Conservation (phyloP, 73 alveolate species). For the Tetrahymena malaccensis region DNA sequence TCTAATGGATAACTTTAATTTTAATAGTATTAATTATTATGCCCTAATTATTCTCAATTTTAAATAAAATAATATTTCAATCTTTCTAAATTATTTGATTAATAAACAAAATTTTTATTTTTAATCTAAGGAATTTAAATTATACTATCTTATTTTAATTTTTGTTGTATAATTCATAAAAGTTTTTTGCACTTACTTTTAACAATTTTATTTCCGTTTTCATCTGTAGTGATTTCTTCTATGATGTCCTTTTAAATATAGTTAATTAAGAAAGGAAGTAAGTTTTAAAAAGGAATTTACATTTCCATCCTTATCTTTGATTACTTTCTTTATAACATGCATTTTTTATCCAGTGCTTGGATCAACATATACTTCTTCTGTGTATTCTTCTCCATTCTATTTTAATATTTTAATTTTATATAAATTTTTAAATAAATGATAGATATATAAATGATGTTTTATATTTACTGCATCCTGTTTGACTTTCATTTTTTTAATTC, state of each 20-base stretch:
- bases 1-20: too few species aligned
- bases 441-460: too few species aligned
- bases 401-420: too few species aligned
- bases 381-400: background rate
- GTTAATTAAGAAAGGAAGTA: background rate
- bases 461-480: background rate
- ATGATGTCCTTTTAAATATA: background rate
- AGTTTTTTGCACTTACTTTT: background rate
- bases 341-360: background rate
- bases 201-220: constrained; percentile 22
- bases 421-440: background rate
- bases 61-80: too few species aligned
- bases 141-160: too few species aligned
- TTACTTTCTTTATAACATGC: background rate
- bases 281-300: background rate
- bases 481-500: constrained; percentile 39
- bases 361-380: background rate
- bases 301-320: background rate
- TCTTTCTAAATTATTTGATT: too few species aligned
- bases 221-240: constrained; percentile 12
- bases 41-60: too few species aligned
- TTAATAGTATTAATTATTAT: too few species aligned
- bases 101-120: too few species aligned
- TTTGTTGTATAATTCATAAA: too few species aligned
- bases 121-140: too few species aligned